Percentiles rank a stretch among this genome's conserved stretches.
Evolutionary conservation across 169 alveolate genomes (phyloP).

Genomic region (Perkinsus chesapeaki): DNA sequence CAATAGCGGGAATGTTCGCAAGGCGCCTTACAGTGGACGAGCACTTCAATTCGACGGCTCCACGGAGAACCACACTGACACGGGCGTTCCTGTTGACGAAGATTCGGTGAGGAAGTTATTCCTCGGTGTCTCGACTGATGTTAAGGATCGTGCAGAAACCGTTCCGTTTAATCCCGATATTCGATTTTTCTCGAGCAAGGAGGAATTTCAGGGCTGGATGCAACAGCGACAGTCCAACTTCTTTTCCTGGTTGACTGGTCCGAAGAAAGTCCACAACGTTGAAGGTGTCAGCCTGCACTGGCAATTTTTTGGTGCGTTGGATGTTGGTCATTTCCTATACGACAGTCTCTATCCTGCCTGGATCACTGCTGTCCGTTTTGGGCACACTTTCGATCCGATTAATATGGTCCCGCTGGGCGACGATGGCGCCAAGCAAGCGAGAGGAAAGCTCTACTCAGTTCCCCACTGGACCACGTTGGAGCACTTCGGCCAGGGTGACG

Average conservation of each 20-base stretch:
- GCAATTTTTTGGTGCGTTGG: neutral
- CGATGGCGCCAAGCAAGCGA: neutral
- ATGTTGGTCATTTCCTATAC: neutral
- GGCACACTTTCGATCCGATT: neutral
- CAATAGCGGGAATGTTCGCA: neutral
- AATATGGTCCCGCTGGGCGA: neutral
- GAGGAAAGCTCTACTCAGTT: too few species aligned
- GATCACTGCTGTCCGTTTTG: neutral
- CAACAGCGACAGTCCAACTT: neutral
- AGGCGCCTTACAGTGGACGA: neutral
- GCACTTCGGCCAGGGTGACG: neutral
- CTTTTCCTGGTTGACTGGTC: neutral
- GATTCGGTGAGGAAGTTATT: neutral
- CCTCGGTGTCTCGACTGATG: neutral
- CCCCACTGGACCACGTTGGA: neutral
- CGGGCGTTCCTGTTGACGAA: neutral
- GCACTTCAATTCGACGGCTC: neutral
- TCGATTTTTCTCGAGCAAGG: neutral
- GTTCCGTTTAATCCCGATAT: neutral
- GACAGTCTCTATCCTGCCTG: neutral
- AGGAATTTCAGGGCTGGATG: neutral
- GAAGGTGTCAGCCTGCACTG: neutral
- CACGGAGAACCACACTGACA: neutral
- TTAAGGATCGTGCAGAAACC: neutral
- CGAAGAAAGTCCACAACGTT: neutral